Percentiles rank a stretch among this genome's conserved stretches.
phyloP scores from a whole-genome alignment of 2,329 filamentous ascomycete genomes.

The Stemphylium lycopersici region DNA sequence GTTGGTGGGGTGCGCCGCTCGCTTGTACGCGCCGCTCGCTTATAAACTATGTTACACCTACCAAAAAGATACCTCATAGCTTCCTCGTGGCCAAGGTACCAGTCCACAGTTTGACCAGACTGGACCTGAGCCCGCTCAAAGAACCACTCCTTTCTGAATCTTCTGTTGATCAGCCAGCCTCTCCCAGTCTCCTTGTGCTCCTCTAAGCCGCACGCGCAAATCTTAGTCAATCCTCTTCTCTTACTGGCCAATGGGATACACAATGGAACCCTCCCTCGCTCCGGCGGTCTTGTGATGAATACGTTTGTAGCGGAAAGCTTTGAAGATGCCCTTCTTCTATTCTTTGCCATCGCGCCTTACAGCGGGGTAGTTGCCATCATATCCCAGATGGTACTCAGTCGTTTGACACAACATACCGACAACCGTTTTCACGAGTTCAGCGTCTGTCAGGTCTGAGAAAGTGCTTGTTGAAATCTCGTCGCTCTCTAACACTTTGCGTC shows the following conservation, averaged over 20 bases:
- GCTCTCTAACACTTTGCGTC: not conserved
- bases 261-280: constrained; percentile 1
- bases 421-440: constrained; percentile 1
- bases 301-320: not conserved
- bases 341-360: not conserved
- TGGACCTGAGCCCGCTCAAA: not conserved
- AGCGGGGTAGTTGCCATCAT: not conserved
- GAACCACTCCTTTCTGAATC: not conserved
- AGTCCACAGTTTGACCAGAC: not conserved
- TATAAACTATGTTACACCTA: too few species aligned
- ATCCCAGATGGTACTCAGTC: not conserved
- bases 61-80: not conserved
- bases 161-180: not conserved
- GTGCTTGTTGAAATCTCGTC: not conserved
- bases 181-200: constrained; percentile 2
- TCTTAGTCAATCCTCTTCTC: not conserved
- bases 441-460: not conserved
- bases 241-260: not conserved
- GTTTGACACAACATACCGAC: not conserved
- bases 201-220: not conserved
- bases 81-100: not conserved
- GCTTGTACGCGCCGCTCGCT: too few species aligned
- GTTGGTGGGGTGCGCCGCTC: too few species aligned
- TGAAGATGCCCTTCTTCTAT: not conserved
- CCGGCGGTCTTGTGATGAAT: not conserved